These are phyloP conservation scores for Ascochyta pisi DNA, from an alignment of 2,329 filamentous ascomycete genomes.

Conservation along the genomic window DNA sequence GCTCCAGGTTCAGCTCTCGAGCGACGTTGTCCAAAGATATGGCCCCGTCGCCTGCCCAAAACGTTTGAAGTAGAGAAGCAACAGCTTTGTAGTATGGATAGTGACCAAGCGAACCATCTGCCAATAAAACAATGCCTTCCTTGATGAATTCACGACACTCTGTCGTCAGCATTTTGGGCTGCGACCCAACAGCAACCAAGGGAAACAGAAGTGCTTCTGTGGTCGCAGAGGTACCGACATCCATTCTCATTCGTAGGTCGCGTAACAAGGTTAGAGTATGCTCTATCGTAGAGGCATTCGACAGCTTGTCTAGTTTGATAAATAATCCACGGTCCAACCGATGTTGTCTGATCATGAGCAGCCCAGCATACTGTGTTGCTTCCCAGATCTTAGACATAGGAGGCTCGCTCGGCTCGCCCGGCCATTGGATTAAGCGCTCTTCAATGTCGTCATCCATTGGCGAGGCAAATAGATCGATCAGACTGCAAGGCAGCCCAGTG, in stretches of 20 bases:
- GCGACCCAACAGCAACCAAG: constrained; percentile 1
- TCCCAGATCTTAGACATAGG: constrained; percentile 12
- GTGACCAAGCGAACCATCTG: not conserved
- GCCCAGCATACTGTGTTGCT: constrained; percentile 6
- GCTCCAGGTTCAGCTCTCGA: constrained; percentile 5
- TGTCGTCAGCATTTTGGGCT: not conserved
- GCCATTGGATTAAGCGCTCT: constrained; percentile 10
- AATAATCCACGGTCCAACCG: not conserved
- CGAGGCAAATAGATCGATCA: constrained; percentile 11
- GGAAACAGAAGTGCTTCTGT: constrained; percentile 3
- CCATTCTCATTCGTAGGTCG: constrained; percentile 7
- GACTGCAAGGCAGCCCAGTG: constrained; percentile 6
- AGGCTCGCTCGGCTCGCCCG: constrained; percentile 4
- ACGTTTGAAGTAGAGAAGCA: not conserved
- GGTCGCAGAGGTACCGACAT: not conserved
- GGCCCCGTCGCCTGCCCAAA: not conserved
- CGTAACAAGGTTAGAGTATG: constrained; percentile 1
- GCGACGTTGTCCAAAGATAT: constrained; percentile 3
- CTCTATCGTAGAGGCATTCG: not conserved
- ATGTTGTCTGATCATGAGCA: constrained; percentile 8
- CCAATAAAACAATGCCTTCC: constrained; percentile 1
- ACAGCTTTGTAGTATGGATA: constrained; percentile 9
- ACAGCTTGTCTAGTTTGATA: not conserved
- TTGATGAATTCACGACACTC: constrained; percentile 4
- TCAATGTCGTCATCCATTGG: constrained; percentile 4